These are phyloP conservation scores for Verticillium alfalfae DNA, from an alignment of 2,329 filamentous ascomycete genomes.

Conservation along the genomic window DNA sequence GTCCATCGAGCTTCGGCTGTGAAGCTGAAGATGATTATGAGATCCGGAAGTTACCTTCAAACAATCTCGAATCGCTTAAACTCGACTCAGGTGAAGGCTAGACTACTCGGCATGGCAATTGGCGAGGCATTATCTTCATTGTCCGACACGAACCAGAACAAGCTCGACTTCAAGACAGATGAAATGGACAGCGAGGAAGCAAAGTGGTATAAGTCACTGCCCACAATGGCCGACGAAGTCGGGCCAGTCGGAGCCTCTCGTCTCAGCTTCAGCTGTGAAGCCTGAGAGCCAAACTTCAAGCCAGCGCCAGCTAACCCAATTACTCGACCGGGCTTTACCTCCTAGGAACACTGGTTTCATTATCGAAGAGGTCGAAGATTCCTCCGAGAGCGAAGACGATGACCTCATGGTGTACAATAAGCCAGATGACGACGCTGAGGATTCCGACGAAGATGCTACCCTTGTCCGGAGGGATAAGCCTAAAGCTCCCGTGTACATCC, in stretches of 20 bases:
- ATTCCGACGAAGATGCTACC: slow-evolving; percentile 90
- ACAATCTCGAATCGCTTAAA: slow-evolving; percentile 81
- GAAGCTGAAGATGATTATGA: slow-evolving; percentile 62
- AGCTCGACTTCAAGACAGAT: slow-evolving; percentile 78
- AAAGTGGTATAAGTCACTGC: slow-evolving; percentile 66
- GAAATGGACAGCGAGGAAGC: slow-evolving; percentile 71
- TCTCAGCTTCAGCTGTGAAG: slow-evolving; percentile 13
- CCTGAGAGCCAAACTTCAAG: slow-evolving; percentile 8
- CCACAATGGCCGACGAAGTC: slow-evolving; percentile 54
- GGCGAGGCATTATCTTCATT: slow-evolving; percentile 67
- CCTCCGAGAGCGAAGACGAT: slow-evolving; percentile 55
- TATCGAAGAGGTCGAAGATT: slow-evolving; percentile 61
- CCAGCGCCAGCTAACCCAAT: slow-evolving; percentile 15
- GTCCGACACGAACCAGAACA: slow-evolving; percentile 61
- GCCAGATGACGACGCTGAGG: slow-evolving; percentile 80
- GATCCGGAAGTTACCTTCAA: slow-evolving; percentile 68
- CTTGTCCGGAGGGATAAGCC: slow-evolving; percentile 78
- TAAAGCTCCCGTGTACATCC: slow-evolving; percentile 82
- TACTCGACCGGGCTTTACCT: slow-evolving; percentile 17
- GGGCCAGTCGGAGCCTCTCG: slow-evolving; percentile 52
- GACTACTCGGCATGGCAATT: slow-evolving; percentile 83
- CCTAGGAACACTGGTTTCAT: slow-evolving; percentile 37
- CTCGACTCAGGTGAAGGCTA: slow-evolving; percentile 66
- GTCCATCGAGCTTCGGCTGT: slow-evolving; percentile 61
- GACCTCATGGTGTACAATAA: slow-evolving; percentile 76